phyloP scores from a whole-genome alignment of 148 eudicot genomes.

The Nepenthes gracilis region DNA sequence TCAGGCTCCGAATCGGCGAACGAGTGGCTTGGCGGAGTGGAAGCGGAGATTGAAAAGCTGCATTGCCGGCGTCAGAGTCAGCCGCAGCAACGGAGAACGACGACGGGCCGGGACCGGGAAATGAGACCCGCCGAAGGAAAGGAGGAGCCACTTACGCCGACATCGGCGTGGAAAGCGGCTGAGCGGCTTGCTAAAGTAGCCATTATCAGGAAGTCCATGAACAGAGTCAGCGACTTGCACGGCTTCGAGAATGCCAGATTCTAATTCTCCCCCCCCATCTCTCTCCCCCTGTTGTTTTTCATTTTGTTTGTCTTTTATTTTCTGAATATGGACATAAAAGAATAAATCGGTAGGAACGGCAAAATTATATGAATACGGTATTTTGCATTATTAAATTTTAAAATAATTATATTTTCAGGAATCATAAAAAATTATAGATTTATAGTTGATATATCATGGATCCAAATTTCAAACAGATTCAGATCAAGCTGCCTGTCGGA shows the following conservation, averaged over 20 bases:
- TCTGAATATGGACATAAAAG: too few relatives aligned
- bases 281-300: neutral
- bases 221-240: slow-evolving; percentile 86
- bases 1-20: slow-evolving; percentile 31
- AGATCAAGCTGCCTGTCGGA: too few relatives aligned
- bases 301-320: too few relatives aligned
- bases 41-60: slow-evolving; percentile 55
- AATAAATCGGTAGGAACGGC: too few relatives aligned
- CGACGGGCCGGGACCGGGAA: slow-evolving; percentile 10
- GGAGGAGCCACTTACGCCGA: slow-evolving; percentile 73
- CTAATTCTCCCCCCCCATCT: slow-evolving; percentile 5
- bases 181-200: slow-evolving; percentile 92
- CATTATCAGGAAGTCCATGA: slow-evolving; percentile 68
- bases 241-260: slow-evolving; percentile 97
- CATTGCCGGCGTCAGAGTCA: slow-evolving; percentile 17
- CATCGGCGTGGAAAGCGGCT: slow-evolving; percentile 96
- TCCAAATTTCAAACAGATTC: too few relatives aligned
- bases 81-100: slow-evolving; percentile 16
- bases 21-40: slow-evolving; percentile 41
- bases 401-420: too few relatives aligned
- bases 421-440: too few relatives aligned
- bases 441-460: too few relatives aligned
- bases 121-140: slow-evolving; percentile 40
- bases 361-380: too few relatives aligned
- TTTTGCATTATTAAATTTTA: too few relatives aligned